Base-by-base conservation (phyloP, 495 filamentous ascomycete genomes). In the Aspergillus biplanus region DNA sequence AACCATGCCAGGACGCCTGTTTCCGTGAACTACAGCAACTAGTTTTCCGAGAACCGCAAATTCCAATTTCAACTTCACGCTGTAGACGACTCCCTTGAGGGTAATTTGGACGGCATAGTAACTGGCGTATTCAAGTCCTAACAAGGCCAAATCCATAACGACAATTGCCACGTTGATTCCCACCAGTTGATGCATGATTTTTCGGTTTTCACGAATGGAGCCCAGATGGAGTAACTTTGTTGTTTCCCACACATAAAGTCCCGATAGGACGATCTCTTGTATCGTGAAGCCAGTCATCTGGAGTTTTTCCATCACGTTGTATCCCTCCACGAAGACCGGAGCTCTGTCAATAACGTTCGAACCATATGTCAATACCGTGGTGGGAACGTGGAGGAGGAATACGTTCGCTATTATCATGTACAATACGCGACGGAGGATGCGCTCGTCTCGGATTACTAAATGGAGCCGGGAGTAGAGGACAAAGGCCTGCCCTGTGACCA, bases 51-150 rank as follows among this genome's bases (percentile, higher is more conserved):
- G 78, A 50, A 89, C 83, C 12, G 80, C 82, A 59, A 86, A 85
- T 69, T 89, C 87, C 13, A 87, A 74, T 69, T 88, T 88, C 39
- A 89, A 73, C 67, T 89, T 89, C 58, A 89, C 73, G 73, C 86
- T 87, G 73, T 88, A 89, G 4, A 87, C 69, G 62, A 83, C 78
- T 5, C 76, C 80, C 71, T 88, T 88, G 46, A 85, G 73, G 3
- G 78, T 81, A 16, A 82, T 84, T 65, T 88, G 81, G 37, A 86
- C 73, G 4, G 81, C 76, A 65, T 84, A 87, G n/a, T 76, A 67
- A 58, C 76, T 75, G 7, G 80, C 71, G 65, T 82, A 85, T 61
- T 89, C 82, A 57, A 83, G 60, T 0, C 71, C 70, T 15, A 89
- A 65, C 27, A 85, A 66, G 16, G 75, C 58, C 39, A 84, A 52